phyloP scores from a whole-genome alignment of 257 asterid genomes.

The Ajuga chamaepitys region DNA sequence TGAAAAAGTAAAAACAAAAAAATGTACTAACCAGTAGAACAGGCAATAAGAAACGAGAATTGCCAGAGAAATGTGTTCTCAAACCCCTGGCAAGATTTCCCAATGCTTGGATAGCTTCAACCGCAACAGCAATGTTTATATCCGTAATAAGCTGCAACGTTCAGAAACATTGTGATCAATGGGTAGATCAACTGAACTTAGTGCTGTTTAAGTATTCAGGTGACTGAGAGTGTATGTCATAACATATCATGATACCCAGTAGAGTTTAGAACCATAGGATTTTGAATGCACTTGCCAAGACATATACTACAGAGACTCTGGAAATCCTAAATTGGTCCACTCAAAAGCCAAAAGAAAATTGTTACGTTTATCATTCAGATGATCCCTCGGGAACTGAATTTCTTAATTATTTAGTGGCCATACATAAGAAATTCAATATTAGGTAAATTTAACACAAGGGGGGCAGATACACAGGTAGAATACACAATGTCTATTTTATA shows the following conservation, averaged over 20 bases:
- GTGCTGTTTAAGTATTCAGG: slow-evolving; percentile 6
- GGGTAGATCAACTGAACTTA: slow-evolving; percentile 5
- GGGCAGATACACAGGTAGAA: too few species aligned
- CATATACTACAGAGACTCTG: background rate
- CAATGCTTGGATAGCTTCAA: slow-evolving; percentile 92
- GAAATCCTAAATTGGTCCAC: background rate
- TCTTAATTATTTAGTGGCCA: background rate
- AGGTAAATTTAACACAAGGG: too few species aligned
- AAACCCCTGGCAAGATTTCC: slow-evolving; percentile 98
- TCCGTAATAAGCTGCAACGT: slow-evolving; percentile 89
- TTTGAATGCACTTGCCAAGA: background rate
- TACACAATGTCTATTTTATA: too few species aligned
- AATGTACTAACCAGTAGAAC: slow-evolving; percentile 65
- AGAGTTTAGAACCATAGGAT: background rate
- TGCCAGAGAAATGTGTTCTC: slow-evolving; percentile 78
- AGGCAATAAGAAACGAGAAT: slow-evolving; percentile 81
- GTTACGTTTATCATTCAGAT: background rate
- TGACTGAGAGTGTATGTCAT: slow-evolving; percentile 7
- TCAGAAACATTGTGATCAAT: slow-evolving; percentile 17
- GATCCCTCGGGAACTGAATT: background rate
- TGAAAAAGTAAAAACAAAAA: background rate
- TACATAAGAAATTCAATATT: background rate
- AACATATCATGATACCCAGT: background rate
- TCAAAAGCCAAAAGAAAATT: background rate
- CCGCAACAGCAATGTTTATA: slow-evolving; percentile 98